These are phyloP conservation scores for Pyrenochaeta sp. DNA, from an alignment of 2,329 filamentous ascomycete species.

Conservation along the genomic window DNA sequence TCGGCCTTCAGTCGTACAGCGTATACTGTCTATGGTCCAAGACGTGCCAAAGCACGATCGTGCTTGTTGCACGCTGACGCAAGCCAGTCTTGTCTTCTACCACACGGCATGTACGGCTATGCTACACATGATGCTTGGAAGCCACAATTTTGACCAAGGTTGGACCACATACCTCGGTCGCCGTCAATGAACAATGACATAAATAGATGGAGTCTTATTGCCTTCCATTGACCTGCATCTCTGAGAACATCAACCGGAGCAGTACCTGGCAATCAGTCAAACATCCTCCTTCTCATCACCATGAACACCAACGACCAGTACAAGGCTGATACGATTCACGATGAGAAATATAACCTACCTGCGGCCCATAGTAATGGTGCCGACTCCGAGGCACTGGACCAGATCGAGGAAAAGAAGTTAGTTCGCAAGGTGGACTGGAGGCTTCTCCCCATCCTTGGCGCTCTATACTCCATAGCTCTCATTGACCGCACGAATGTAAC, in stretches of 20 bases:
- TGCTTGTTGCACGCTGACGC: background rate
- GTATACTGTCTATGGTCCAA: background rate
- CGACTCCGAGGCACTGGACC: slow-evolving; percentile 18
- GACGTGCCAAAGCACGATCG: background rate
- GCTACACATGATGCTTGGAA: slow-evolving; percentile 9
- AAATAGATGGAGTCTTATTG: background rate
- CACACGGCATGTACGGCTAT: slow-evolving; percentile 1
- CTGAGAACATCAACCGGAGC: no score
- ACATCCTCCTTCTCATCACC: slow-evolving; percentile 2
- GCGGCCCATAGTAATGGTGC: background rate
- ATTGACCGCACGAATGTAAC: slow-evolving; percentile 48
- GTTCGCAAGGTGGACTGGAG: slow-evolving; percentile 48
- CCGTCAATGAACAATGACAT: slow-evolving; percentile 1
- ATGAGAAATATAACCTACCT: slow-evolving; percentile 17
- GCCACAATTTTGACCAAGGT: slow-evolving; percentile 2
- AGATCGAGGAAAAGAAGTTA: slow-evolving; percentile 29
- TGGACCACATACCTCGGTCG: slow-evolving; percentile 11
- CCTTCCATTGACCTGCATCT: no score
- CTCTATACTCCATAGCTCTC: slow-evolving; percentile 49
- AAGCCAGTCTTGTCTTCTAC: background rate
- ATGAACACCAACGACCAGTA: slow-evolving; percentile 24
- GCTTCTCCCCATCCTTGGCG: slow-evolving; percentile 50
- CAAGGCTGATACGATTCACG: slow-evolving; percentile 12
- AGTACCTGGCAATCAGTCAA: background rate
- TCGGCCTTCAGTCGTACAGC: background rate